Evolutionary conservation across 2,329 filamentous ascomycete species (phyloP).

Genomic region (Calonectria hawksworthii): DNA sequence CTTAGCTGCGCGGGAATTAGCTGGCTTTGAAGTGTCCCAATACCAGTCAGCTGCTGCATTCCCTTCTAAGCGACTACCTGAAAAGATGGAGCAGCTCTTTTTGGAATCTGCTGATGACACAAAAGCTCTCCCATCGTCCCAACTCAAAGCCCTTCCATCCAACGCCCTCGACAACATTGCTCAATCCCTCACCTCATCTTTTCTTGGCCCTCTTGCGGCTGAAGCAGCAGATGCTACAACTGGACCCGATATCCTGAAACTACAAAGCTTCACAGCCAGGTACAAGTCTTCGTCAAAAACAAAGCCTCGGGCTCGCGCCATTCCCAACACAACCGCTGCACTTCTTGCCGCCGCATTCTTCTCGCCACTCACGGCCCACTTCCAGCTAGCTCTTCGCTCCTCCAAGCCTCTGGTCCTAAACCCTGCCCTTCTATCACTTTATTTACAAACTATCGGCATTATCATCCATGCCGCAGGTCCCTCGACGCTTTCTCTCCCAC

Average conservation of each 20-base stretch:
- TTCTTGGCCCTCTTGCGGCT: constrained; percentile 86
- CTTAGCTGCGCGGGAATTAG: constrained; percentile 85
- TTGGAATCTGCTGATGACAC: constrained; percentile 50
- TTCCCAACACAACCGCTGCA: constrained; percentile 83
- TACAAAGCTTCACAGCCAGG: constrained; percentile 85
- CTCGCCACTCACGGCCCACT: constrained; percentile 86
- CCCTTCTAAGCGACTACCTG: constrained; percentile 84
- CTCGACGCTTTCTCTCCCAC: constrained; percentile 79
- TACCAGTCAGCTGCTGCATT: constrained; percentile 70
- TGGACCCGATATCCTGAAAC: constrained; percentile 87
- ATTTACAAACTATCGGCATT: constrained; percentile 88
- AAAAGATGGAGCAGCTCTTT: constrained; percentile 81
- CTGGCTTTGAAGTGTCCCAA: constrained; percentile 76
- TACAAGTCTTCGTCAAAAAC: constrained; percentile 52
- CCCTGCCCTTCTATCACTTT: constrained; percentile 81
- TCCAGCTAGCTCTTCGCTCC: constrained; percentile 73
- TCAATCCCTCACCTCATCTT: constrained; percentile 75
- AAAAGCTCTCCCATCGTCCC: constrained; percentile 46
- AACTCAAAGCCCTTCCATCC: constrained; percentile 65
- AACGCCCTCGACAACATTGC: constrained; percentile 79
- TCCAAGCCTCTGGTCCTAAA: constrained; percentile 75
- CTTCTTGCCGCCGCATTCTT: constrained; percentile 85
- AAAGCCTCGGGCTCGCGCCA: constrained; percentile 65
- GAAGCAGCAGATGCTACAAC: constrained; percentile 83
- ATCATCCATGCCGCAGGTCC: constrained; percentile 88